Evolutionary conservation across 306 rosid species (phyloP).

Genomic region (Sphenostylis stenocarpa): DNA sequence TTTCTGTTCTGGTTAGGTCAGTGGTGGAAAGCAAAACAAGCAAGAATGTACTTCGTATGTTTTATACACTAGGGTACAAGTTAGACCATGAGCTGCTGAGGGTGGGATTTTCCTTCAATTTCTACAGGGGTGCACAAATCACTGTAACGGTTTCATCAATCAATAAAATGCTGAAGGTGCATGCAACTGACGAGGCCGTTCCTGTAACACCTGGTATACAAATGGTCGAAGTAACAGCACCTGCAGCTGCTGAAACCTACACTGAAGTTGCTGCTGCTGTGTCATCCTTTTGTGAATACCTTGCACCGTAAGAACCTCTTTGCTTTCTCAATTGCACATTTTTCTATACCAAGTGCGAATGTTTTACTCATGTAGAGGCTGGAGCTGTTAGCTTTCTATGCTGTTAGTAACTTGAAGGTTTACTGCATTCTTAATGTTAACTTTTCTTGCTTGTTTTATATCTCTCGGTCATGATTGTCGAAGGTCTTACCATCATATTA

Average conservation of each 20-base stretch:
- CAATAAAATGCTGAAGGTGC: constrained; percentile 88
- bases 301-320: constrained; percentile 83
- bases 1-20: constrained; percentile 82
- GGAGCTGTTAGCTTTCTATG: not conserved
- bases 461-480: not conserved
- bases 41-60: constrained; percentile 82
- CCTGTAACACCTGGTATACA: constrained; percentile 93
- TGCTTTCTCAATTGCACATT: not conserved
- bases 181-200: constrained; percentile 85
- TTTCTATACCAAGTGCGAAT: not conserved
- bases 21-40: constrained; percentile 91
- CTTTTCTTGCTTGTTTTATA: not conserved
- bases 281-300: constrained; percentile 91
- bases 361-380: not conserved
- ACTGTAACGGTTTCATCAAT: constrained; percentile 78
- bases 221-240: constrained; percentile 94
- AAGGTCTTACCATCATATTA: not conserved
- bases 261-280: constrained; percentile 70
- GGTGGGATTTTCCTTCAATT: constrained; percentile 83
- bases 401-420: not conserved
- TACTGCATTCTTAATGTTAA: not conserved
- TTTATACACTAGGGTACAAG: constrained; percentile 85
- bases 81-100: constrained; percentile 84
- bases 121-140: constrained; percentile 70
- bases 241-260: constrained; percentile 79